These are phyloP conservation scores for Termitomyces sp. DNA, from an alignment of 768 basidiomycete species.

Conservation along the genomic window DNA sequence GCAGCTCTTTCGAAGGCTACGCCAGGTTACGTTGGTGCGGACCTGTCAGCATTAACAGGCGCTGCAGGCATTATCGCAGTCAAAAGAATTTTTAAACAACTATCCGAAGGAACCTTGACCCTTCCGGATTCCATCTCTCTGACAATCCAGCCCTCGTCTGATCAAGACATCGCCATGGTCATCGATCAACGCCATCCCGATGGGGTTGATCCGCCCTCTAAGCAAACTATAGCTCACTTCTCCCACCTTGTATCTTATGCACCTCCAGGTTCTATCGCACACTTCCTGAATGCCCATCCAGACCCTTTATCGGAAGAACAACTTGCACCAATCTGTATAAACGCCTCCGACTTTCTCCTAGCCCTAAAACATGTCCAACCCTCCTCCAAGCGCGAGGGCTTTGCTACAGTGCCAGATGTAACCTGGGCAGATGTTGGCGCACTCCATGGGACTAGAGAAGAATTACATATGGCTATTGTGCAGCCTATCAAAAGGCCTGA, in stretches of 20 bases:
- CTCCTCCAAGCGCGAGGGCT: constrained; percentile 95
- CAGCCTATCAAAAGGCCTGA: constrained; percentile 90
- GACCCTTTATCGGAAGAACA: constrained; percentile 70
- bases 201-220: neutral
- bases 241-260: constrained; percentile 30
- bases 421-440: constrained; percentile 96
- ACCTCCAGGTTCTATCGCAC: constrained; percentile 63
- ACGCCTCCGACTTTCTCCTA: constrained; percentile 66
- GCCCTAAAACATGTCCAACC: constrained; percentile 92
- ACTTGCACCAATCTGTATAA: constrained; percentile 79
- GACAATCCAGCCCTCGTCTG: constrained; percentile 9
- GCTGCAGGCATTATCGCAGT: constrained; percentile 96
- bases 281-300: constrained; percentile 87
- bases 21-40: constrained; percentile 96
- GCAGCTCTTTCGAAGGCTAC: constrained; percentile 82
- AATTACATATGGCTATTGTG: constrained; percentile 96
- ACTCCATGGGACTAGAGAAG: constrained; percentile 77
- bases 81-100: constrained; percentile 85
- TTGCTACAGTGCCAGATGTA: constrained; percentile 93
- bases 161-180: constrained; percentile 36
- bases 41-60: constrained; percentile 83
- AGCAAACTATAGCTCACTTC: constrained; percentile 6
- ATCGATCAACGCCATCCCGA: constrained; percentile 26
- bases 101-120: constrained; percentile 60
- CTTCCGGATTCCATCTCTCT: constrained; percentile 37